Base-by-base conservation (phyloP, 441 rosid species). In the Pelargonium australe region DNA sequence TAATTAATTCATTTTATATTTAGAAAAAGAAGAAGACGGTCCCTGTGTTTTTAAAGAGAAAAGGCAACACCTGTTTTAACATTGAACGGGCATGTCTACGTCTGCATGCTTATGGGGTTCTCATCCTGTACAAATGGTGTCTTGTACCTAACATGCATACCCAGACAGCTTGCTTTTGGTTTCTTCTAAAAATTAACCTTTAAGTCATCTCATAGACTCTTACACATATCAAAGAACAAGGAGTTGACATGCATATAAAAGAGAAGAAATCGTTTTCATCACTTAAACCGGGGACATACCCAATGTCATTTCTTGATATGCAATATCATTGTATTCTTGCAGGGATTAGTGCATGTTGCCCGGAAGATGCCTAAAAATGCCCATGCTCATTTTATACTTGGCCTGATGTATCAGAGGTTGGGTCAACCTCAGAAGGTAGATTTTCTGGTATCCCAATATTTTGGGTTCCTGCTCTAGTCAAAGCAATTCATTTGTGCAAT, bases 301-400 rank as follows among this genome's bases (percentile, higher is more conserved):
- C 19, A 51, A 6, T 17, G 10, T 20, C 63, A 68, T 68, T 44
- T 34, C 61, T 68, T 72, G 11, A 23, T 44, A 44, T 12, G 40
- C 67, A n/a, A 37, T 43, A 13, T 40, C 13, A n/a, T 5, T 68
- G n/a, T 68, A 53, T 78, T 68, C 70, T 75, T 64, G 17, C 74
- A 94, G 98, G 98, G 97, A 71, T 86, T 94, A 82, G 81, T 84
- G 47, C 97, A 91, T 69, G 98, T 91, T 67, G 98, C 93, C 44
- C 85, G 88, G 82, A 94, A 94, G 85, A 94, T 91, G 95, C 90
- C 98, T 0, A 94, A 88, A 80, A 94, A 94, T 82, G 95, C 96
- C 58, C 98, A 94, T 80, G 92, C 91, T 7, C 93, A 94, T 87
- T 94, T 94, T 70, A 85, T 94, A 41, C 97, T 94, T 70, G 98